Conservation (phyloP, 495 filamentous ascomycete genomes). For the Annulohypoxylon stygium region DNA sequence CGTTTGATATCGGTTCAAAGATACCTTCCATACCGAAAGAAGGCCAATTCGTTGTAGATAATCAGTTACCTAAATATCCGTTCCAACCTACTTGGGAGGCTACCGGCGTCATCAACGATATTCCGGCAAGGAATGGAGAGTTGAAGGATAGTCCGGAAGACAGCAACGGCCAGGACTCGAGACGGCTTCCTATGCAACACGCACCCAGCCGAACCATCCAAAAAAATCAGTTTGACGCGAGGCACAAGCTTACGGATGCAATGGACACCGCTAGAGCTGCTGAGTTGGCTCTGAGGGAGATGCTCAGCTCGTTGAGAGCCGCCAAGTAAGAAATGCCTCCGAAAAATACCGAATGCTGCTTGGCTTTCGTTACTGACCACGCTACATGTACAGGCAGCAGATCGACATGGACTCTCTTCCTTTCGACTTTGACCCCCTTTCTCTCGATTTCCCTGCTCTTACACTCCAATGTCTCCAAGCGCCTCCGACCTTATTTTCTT, state of each 20-base stretch:
- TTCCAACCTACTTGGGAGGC: constrained; percentile 74
- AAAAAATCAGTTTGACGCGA: constrained; percentile 70
- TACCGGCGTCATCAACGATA: constrained; percentile 85
- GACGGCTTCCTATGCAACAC: constrained; percentile 55
- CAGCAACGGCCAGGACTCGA: constrained; percentile 49
- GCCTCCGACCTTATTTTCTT: constrained; percentile 79
- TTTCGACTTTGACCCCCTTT: constrained; percentile 86
- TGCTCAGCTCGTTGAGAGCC: constrained; percentile 81
- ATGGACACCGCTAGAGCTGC: constrained; percentile 80
- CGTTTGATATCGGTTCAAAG: constrained; percentile 39
- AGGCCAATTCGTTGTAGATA: constrained; percentile 59
- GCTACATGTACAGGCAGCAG: constrained; percentile 56
- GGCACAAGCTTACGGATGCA: constrained; percentile 69
- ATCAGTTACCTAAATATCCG: constrained; percentile 68
- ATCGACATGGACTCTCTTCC: constrained; percentile 64
- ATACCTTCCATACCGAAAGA: constrained; percentile 54
- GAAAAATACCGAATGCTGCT: background rate
- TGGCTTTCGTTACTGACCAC: constrained; percentile 26
- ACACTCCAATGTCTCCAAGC: constrained; percentile 82
- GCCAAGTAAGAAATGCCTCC: constrained; percentile 72
- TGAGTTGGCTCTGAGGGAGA: constrained; percentile 85
- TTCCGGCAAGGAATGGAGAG: constrained; percentile 62
- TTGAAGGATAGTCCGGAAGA: constrained; percentile 46
- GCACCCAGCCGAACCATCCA: constrained; percentile 60
- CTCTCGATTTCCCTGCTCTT: constrained; percentile 84